Conservation (phyloP, 305 asterid genomes). For the Nicotiana rustica region DNA sequence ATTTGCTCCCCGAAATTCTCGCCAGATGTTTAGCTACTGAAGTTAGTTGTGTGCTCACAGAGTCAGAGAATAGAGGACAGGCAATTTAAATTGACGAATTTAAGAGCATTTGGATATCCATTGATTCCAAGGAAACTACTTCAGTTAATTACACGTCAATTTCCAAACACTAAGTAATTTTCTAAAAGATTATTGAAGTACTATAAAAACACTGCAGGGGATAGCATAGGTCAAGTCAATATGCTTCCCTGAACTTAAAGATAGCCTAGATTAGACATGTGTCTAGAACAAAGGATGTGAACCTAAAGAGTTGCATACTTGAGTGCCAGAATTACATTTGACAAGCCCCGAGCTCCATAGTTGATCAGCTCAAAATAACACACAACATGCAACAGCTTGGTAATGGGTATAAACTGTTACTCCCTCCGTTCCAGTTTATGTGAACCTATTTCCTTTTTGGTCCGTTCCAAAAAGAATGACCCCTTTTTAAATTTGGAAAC, state of each 20-base stretch:
- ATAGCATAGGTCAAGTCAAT: neutral
- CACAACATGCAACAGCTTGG: conserved; percentile 16
- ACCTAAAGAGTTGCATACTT: conserved; percentile 1
- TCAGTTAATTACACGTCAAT: neutral
- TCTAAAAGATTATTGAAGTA: neutral
- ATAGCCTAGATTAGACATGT: neutral
- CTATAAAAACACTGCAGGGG: neutral
- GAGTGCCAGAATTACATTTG: neutral
- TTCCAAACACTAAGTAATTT: neutral
- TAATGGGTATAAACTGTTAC: neutral
- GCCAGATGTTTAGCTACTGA: conserved; percentile 4
- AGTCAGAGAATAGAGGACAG: neutral
- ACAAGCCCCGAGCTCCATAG: neutral
- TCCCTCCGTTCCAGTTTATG: too few species aligned
- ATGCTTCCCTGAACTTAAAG: conserved; percentile 17
- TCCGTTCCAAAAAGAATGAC: too few species aligned
- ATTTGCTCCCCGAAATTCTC: neutral
- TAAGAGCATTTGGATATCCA: neutral
- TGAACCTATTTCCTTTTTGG: too few species aligned
- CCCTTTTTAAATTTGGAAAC: too few species aligned
- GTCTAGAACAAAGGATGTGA: neutral
- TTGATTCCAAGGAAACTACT: conserved; percentile 15
- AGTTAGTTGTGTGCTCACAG: neutral
- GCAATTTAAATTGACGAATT: neutral
- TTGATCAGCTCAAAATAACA: conserved; percentile 23